Evolutionary conservation across 2,329 filamentous ascomycete species (phyloP).

Genomic region (Nemania sp.): DNA sequence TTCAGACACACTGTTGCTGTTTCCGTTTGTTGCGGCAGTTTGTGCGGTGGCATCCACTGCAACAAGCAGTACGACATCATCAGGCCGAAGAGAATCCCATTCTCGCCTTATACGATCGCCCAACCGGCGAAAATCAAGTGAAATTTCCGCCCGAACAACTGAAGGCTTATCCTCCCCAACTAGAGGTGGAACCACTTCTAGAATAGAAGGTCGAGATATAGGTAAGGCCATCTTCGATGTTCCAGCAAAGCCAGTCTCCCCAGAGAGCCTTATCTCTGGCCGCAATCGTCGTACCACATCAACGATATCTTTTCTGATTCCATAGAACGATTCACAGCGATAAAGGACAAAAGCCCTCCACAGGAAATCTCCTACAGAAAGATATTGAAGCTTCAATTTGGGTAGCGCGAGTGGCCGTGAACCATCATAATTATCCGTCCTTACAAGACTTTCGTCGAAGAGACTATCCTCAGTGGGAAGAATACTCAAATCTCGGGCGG

Average conservation of each 20-base stretch:
- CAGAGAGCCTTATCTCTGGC: conserved; percentile 65
- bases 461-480: conserved; percentile 83
- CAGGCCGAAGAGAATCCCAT: conserved; percentile 85
- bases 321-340: conserved; percentile 88
- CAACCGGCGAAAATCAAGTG: conserved; percentile 80
- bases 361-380: conserved; percentile 94
- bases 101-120: conserved; percentile 75
- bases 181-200: conserved; percentile 80
- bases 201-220: conserved; percentile 80
- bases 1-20: conserved; percentile 48
- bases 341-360: conserved; percentile 92
- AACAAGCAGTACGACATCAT: conserved; percentile 88
- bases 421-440: conserved; percentile 86
- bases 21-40: conserved; percentile 58
- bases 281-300: conserved; percentile 77
- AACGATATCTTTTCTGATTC: conserved; percentile 89
- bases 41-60: conserved; percentile 67
- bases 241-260: conserved; percentile 75
- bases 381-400: conserved; percentile 93
- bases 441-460: conserved; percentile 76
- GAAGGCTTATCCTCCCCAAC: conserved; percentile 86
- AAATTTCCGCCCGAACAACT: conserved; percentile 82
- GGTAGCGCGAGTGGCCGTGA: conserved; percentile 86
- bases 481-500: conserved; percentile 68
- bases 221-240: conserved; percentile 91